Conservation (phyloP, 106 monocot species). For the Dioscorea alata region DNA sequence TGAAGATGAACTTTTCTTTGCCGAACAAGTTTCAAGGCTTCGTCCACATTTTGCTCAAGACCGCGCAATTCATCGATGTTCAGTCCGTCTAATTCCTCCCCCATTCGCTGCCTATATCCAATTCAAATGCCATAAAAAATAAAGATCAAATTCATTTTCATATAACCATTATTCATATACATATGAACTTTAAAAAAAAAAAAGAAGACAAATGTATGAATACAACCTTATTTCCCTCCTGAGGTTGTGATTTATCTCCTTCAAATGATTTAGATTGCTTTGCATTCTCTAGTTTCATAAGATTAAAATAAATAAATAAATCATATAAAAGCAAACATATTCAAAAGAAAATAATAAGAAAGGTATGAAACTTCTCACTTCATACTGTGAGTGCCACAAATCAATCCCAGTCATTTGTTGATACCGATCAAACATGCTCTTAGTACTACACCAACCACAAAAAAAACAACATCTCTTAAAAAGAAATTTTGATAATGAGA, state of each 20-base stretch:
- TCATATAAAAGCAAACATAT: neutral
- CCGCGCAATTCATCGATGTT: constrained; percentile 60
- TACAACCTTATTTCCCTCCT: constrained; percentile 64
- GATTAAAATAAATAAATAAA: neutral
- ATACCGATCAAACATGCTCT: constrained; percentile 61
- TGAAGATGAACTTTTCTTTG: constrained; percentile 38
- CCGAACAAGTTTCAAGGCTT: constrained; percentile 50
- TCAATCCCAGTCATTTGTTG: constrained; percentile 48
- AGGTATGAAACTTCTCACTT: constrained; percentile 23
- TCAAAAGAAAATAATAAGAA: neutral
- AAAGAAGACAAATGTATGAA: neutral
- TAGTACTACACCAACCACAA: constrained; percentile 33
- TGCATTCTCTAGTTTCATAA: constrained; percentile 60
- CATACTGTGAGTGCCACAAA: constrained; percentile 75
- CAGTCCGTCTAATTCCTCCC: constrained; percentile 61
- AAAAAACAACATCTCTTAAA: neutral
- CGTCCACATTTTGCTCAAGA: constrained; percentile 79
- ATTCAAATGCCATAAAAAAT: neutral
- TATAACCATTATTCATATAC: neutral
- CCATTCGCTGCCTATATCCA: constrained; percentile 57
- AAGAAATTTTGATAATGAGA: too few relatives aligned
- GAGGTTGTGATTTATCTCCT: constrained; percentile 70
- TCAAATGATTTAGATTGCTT: constrained; percentile 64
- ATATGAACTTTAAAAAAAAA: neutral
- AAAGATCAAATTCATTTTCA: neutral